These are phyloP conservation scores for Lathyrus oleraceus DNA, from an alignment of 306 rosid genomes.

Conservation along the genomic window DNA sequence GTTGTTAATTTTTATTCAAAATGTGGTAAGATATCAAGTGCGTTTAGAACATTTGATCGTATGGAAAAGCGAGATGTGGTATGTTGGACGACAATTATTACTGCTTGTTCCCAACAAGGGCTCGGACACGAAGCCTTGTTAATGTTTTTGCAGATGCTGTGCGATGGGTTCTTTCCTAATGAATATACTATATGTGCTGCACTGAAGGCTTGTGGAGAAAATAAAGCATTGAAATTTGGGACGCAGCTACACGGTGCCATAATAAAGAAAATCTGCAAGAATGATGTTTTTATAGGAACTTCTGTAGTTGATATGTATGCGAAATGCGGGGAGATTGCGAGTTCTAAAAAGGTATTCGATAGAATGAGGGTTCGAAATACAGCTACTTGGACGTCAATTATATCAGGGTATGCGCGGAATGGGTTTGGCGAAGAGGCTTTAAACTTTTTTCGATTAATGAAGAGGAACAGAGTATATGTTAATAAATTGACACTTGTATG, in stretches of 20 bases:
- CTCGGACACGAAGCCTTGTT: slow-evolving; percentile 61
- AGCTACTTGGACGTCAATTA: slow-evolving; percentile 91
- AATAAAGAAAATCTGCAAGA: slow-evolving; percentile 62
- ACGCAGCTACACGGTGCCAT: slow-evolving; percentile 70
- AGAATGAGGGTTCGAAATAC: slow-evolving; percentile 72
- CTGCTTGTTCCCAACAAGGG: slow-evolving; percentile 88
- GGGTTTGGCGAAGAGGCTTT: slow-evolving; percentile 80
- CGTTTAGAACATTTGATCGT: slow-evolving; percentile 60
- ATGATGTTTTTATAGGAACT: slow-evolving; percentile 80
- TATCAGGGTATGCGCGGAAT: slow-evolving; percentile 86
- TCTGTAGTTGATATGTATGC: slow-evolving; percentile 87
- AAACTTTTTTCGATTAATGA: slow-evolving; percentile 64
- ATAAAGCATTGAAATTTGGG: slow-evolving; percentile 61
- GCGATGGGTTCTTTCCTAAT: slow-evolving; percentile 62
- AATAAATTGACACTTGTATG: slow-evolving; percentile 70
- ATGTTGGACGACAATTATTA: slow-evolving; percentile 87
- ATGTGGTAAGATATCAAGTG: slow-evolving; percentile 61
- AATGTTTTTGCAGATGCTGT: slow-evolving; percentile 62
- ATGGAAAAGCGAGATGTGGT: slow-evolving; percentile 67
- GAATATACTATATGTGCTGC: slow-evolving; percentile 77
- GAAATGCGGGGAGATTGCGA: slow-evolving; percentile 69
- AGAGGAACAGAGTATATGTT: slow-evolving; percentile 51
- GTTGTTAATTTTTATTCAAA: slow-evolving; percentile 71
- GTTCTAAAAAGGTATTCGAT: slow-evolving; percentile 65
- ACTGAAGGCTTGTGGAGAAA: slow-evolving; percentile 88